Conservation (phyloP, 352 stramenopile genomes). For the Blastocystis sp. region DNA sequence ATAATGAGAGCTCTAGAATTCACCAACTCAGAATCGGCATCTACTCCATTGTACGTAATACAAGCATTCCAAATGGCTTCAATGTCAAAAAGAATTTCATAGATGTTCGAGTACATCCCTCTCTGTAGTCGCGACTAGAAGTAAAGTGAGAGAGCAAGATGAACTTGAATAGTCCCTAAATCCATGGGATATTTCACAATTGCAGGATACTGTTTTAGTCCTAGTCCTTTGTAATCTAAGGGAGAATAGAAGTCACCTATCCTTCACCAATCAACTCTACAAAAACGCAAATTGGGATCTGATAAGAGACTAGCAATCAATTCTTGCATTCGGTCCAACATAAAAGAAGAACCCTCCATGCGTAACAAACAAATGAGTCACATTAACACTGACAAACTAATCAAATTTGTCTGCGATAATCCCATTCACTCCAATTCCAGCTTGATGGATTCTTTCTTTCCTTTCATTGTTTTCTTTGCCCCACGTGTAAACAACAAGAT, state of each 20-base stretch:
- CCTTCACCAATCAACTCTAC: background rate
- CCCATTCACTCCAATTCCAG: background rate
- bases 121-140: background rate
- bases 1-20: background rate
- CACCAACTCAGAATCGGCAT: background rate
- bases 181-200: constrained; percentile 58
- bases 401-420: constrained; percentile 59
- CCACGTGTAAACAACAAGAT: constrained; percentile 34
- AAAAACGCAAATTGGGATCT: background rate
- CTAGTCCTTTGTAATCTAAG: constrained; percentile 1
- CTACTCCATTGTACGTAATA: constrained; percentile 24
- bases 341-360: background rate
- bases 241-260: constrained; percentile 19
- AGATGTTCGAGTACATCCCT: background rate
- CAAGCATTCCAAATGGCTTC: constrained; percentile 28
- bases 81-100: constrained; percentile 44
- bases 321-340: background rate
- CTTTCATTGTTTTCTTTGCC: constrained; percentile 28
- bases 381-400: background rate
- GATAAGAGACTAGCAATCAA: background rate
- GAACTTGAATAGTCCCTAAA: constrained; percentile 26
- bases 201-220: constrained; percentile 2
- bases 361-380: background rate
- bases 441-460: background rate
- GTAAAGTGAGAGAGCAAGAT: background rate